Evolutionary conservation across 2,329 filamentous ascomycete species (phyloP), one percentile per base, ranked within the genome.

Genomic region (Cercospora zeina): DNA sequence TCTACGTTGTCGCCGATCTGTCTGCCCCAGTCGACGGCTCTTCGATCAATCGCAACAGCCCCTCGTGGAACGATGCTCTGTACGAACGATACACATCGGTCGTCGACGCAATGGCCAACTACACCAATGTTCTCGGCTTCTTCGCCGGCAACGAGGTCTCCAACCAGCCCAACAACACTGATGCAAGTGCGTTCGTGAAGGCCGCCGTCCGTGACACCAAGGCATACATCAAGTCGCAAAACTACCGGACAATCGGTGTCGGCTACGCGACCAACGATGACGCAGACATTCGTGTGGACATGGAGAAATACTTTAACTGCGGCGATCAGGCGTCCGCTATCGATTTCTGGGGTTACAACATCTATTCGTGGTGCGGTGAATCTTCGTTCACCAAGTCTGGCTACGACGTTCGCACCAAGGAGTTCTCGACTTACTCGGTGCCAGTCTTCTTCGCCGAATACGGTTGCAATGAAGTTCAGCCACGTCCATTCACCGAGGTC

Each of bases 271-370:
- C 95, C 78, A 95, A 96, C 78, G 95, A 97, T 71, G 93, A 97
- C 77, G 84, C 87, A 42, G 83, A 86, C 21, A 96, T 96, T 71
- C 90, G 95, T 77, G 83, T 83, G 68, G 82, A 91, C 72, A 86
- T 97, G 73, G 90, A 91, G 69, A 81, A 91, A 75, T 99, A 96
- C 85, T 97, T 99, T 81, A 93, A 96, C 83, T 99, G 95, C 75
- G 90, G 93, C 64, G 77, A 85, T 64, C 75, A 81, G 34, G 79
- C 81, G 8, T 78, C 79, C 73, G 77, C 89, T 64, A 96, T 97
- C 68, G 95, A 99, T 79, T 97, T 96, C 83, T 99, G 93, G 90
- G 95, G 95, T 63, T 97, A 97, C 88, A 99, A 99, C 84, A 96
- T 97, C 80, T 99, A 99, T 85, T 96, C 93, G 58, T 99, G 95